Base-by-base conservation (phyloP, 495 filamentous ascomycete genomes). In the Annulohypoxylon bovei region DNA sequence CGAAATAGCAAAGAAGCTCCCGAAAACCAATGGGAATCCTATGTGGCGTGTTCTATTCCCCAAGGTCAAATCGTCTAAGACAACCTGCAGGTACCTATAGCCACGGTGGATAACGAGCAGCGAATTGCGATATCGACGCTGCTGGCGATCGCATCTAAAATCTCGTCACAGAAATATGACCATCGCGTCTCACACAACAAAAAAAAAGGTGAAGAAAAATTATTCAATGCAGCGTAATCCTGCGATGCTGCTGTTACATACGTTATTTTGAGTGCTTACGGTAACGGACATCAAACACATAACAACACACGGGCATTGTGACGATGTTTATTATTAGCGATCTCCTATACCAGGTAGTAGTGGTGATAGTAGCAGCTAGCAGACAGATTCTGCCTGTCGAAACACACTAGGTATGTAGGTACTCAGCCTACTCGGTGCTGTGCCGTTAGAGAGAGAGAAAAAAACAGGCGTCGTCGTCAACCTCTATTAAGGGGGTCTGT, bases 191-290 rank as follows among this genome's bases (percentile, higher is more conserved):
- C 11, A 12, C 4, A 25, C 7, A 16, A 46, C 6, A 54, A 12
- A 37, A 20, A 23, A 35, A 12, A 56, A 6, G 7, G 14, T 8
- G 27, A 56, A 56, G 27, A 56, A 56, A 56, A 56, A 14, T 37
- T 33, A 35, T 22, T 23, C 54, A 37, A 60, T 65, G 67, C 52
- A 70, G 61, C 67, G 55, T 55, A 39, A 64, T 65, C 67, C 54
- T 70, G 61, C 55, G 55, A 30, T 70, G 67, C 39, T 65, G 67
- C 67, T 60, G 61, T 70, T 46, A 65, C 67, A 67, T 67, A 67
- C 12, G 67, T 65, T 70, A 70, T 70, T 70, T 70, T 70, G 67
- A 65, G 67, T 65, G 67, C 67, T 70, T 70, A 70, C 67, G 61
- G 67, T 70, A 63, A 42, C 20, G 39, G 39, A 42, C 49, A 58